phyloP scores from a whole-genome alignment of 2,329 filamentous ascomycete genomes.

The Nothomitra cinnamomea region DNA sequence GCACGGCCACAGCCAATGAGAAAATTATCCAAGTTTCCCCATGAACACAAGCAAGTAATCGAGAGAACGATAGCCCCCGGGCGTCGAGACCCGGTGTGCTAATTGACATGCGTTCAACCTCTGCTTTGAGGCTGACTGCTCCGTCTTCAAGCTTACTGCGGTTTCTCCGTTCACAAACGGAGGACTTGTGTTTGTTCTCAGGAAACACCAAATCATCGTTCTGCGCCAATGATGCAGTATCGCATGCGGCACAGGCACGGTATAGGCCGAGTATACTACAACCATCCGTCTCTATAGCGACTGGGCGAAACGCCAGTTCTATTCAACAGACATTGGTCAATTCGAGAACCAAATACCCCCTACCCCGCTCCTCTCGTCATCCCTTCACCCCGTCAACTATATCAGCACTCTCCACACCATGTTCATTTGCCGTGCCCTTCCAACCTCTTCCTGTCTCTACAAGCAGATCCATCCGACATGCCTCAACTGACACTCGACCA shows the following conservation, averaged over 20 bases:
- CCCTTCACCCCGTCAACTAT: background rate
- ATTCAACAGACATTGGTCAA: background rate
- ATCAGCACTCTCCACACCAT: background rate
- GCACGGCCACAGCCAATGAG: background rate
- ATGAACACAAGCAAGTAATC: background rate
- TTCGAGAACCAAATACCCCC: slow-evolving; percentile 1
- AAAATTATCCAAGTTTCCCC: background rate
- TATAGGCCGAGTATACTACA: background rate
- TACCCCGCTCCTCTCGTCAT: background rate
- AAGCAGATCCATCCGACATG: background rate
- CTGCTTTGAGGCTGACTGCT: slow-evolving; percentile 2
- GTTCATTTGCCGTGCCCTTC: slow-evolving; percentile 8
- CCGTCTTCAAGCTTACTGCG: slow-evolving; percentile 45
- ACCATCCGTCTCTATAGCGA: background rate
- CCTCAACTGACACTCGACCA: slow-evolving; percentile 3
- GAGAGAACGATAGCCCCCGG: background rate
- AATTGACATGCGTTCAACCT: background rate
- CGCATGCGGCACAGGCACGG: slow-evolving; percentile 6
- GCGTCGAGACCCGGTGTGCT: background rate
- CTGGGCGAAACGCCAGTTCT: background rate
- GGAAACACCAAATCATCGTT: slow-evolving; percentile 17
- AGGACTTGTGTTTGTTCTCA: slow-evolving; percentile 36
- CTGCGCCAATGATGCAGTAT: slow-evolving; percentile 14
- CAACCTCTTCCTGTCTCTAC: background rate
- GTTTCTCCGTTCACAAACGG: slow-evolving; percentile 56